phyloP scores from a whole-genome alignment of 768 basidiomycete genomes.

The Leccinum truebloodii region DNA sequence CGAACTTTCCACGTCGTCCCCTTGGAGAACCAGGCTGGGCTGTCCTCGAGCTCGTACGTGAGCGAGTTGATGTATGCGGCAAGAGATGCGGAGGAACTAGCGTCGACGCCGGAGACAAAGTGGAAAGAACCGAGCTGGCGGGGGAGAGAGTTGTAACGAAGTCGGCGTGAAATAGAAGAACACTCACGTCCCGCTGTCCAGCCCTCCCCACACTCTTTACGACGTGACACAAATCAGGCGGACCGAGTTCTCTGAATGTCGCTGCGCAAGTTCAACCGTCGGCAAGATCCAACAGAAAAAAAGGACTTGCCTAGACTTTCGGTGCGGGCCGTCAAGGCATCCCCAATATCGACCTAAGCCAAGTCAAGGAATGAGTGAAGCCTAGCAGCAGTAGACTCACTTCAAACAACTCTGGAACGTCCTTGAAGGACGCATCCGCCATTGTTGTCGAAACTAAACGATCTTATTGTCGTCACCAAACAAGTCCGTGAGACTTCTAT shows the following conservation, averaged over 20 bases:
- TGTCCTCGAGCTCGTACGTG: slow-evolving; percentile 94
- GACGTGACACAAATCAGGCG: slow-evolving; percentile 95
- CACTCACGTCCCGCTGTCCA: slow-evolving; percentile 83
- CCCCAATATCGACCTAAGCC: slow-evolving; percentile 81
- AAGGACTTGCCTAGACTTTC: slow-evolving; percentile 79
- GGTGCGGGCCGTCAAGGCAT: slow-evolving; percentile 85
- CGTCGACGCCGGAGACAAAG: slow-evolving; percentile 97
- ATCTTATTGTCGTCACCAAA: slow-evolving; percentile 22
- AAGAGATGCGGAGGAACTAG: slow-evolving; percentile 94
- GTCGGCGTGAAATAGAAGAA: background rate
- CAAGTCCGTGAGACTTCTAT: slow-evolving; percentile 19
- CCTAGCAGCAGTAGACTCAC: slow-evolving; percentile 40
- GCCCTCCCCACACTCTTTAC: slow-evolving; percentile 86
- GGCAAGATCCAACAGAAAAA: too few relatives aligned
- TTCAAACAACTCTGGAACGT: slow-evolving; percentile 97
- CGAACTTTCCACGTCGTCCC: slow-evolving; percentile 85
- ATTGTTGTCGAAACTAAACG: slow-evolving; percentile 30
- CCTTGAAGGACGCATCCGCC: slow-evolving; percentile 81
- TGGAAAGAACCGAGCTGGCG: slow-evolving; percentile 91
- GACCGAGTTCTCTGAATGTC: slow-evolving; percentile 94
- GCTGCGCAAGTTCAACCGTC: slow-evolving; percentile 46
- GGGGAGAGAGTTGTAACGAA: background rate
- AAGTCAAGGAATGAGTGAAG: slow-evolving; percentile 4
- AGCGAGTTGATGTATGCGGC: slow-evolving; percentile 98
- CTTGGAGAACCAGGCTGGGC: slow-evolving; percentile 89